phyloP scores from a whole-genome alignment of 1,284 basidiomycete species.

The Ceratobasidium theobromae region DNA sequence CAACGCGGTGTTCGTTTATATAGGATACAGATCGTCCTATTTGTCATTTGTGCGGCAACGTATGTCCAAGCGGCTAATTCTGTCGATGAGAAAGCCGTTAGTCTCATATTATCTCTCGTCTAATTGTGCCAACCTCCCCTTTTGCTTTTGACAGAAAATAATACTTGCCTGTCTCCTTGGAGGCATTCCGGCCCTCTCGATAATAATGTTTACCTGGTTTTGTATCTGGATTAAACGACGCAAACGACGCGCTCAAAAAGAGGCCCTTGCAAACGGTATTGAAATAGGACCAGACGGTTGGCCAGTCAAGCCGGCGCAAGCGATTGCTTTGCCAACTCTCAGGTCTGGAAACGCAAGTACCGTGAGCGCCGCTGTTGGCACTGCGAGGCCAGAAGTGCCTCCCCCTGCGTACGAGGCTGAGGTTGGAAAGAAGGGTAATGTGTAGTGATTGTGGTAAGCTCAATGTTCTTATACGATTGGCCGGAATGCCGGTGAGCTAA shows the following conservation, averaged over 20 bases:
- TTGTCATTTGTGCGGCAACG: slow-evolving; percentile 21
- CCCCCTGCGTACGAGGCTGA: slow-evolving; percentile 13
- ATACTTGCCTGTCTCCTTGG: slow-evolving; percentile 27
- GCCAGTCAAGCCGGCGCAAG: background rate
- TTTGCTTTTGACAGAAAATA: slow-evolving; percentile 4
- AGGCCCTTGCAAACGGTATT: slow-evolving; percentile 25
- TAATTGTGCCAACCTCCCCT: background rate
- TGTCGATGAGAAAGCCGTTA: slow-evolving; percentile 4
- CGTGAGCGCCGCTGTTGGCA: background rate
- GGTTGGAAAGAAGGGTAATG: background rate
- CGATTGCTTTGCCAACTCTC: background rate
- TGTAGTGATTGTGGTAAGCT: background rate
- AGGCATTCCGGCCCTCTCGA: slow-evolving; percentile 19
- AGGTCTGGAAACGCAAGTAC: background rate
- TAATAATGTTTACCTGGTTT: slow-evolving; percentile 21
- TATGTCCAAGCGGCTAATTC: slow-evolving; percentile 5
- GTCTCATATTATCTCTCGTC: background rate
- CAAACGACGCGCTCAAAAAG: slow-evolving; percentile 26
- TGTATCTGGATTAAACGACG: slow-evolving; percentile 22
- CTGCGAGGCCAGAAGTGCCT: background rate
- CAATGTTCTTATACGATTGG: too few relatives aligned
- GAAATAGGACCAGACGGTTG: slow-evolving; percentile 23
- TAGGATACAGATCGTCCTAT: background rate
- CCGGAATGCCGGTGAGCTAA: too few relatives aligned
- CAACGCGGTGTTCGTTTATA: background rate